Base-by-base conservation (phyloP, 106 monocot genomes). In the Dendrobium chrysotoxum region DNA sequence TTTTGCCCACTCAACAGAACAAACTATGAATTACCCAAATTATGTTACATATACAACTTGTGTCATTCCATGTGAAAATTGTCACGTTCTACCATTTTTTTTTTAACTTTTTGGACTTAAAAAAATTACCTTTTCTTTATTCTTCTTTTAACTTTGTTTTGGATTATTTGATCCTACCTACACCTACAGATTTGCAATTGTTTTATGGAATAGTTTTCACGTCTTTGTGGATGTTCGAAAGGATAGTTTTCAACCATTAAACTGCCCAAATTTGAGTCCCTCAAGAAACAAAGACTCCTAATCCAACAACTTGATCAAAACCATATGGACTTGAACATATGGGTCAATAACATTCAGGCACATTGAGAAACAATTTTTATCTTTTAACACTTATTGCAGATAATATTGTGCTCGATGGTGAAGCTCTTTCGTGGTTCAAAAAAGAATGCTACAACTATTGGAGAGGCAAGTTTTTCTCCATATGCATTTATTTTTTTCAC, bases 321-420 rank as follows among this genome's bases (percentile, higher is more conserved):
- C 17, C 55, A 61, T 61, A 35, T 70, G 35, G 70, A 70, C 70
- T 31, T 70, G 31, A 28, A 1, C 70, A 70, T 35, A 35, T 23
- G 61, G 61, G 21, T 20, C 7, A 15, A 70, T 50, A 70, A 28
- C 30, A 30, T 70, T 70, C 13, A 9, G 13, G 41, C 40, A 73
- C 71, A 74, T 70, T 70, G 28, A 74, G 2, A 73, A 41, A 35
- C n/a, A 20, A 74, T 77, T 40, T 2, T 40, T 72, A 53, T 30
- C 46, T 73, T 30, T 53, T 77, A 18, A 66, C 18, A 26, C 40
- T 2, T 74, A 15, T 28, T 89, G 75, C 90, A 96, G 93, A 92
- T 98, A 83, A 88, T 99, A 82, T 80, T 99, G 81, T 99, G 94
- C 79, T 89, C 93, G 4, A 1, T 90, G 41, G 89, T 87, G 55